Evolutionary conservation across 2,329 filamentous ascomycete genomes (phyloP).

Genomic region (Verruconis gallopava): DNA sequence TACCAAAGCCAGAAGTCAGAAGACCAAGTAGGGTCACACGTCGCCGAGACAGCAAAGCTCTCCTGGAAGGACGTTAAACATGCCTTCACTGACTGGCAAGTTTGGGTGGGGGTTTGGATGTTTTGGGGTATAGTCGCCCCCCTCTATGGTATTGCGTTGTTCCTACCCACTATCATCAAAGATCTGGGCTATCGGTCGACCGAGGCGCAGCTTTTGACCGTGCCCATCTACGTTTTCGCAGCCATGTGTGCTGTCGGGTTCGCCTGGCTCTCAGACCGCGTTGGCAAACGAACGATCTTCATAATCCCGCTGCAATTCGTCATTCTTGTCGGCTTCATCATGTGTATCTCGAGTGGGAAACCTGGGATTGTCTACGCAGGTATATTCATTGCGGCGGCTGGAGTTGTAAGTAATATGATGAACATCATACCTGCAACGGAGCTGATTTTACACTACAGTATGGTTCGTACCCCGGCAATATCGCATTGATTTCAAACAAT

Average conservation of each 20-base stretch:
- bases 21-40: slow-evolving; percentile 1
- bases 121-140: slow-evolving; percentile 8
- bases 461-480: slow-evolving; percentile 24
- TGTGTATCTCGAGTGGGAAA: slow-evolving; percentile 21
- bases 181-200: slow-evolving; percentile 30
- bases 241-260: slow-evolving; percentile 24
- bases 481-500: slow-evolving; percentile 42
- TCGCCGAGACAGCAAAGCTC: slow-evolving; percentile 8
- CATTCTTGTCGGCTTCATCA: slow-evolving; percentile 26
- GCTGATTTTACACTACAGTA: slow-evolving; percentile 14
- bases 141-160: slow-evolving; percentile 9
- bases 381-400: slow-evolving; percentile 25
- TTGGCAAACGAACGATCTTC: slow-evolving; percentile 21
- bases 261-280: slow-evolving; percentile 22
- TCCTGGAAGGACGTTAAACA: slow-evolving; percentile 9
- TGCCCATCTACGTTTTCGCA: slow-evolving; percentile 30
- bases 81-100: slow-evolving; percentile 10
- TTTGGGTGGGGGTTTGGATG: slow-evolving; percentile 7
- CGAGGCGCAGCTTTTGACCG: slow-evolving; percentile 32
- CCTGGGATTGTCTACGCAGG: slow-evolving; percentile 25
- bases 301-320: slow-evolving; percentile 21
- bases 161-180: slow-evolving; percentile 27
- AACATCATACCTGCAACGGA: too few relatives aligned
- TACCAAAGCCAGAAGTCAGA: slow-evolving; percentile 9
- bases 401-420: too few relatives aligned